Conservation (phyloP, 371 early-diverging fungal genomes). For the Umbelopsis sp. region DNA sequence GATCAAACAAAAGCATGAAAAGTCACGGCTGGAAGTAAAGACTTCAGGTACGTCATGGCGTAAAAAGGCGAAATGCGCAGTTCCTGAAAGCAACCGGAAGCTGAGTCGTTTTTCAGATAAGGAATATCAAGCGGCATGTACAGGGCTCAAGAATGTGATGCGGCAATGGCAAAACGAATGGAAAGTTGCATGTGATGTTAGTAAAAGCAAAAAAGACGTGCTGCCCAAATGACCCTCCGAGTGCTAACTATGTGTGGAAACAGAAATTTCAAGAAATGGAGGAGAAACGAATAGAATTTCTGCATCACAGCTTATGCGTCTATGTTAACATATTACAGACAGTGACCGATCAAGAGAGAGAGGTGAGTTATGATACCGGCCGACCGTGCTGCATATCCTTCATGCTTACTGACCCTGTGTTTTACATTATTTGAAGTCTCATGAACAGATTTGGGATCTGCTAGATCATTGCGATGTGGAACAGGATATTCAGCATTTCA, state of each 20-base stretch:
- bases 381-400: too few relatives aligned
- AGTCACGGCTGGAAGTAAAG: conserved; percentile 40
- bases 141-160: conserved; percentile 63
- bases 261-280: conserved; percentile 85
- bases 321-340: conserved; percentile 86
- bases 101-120: conserved; percentile 44
- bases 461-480: conserved; percentile 75
- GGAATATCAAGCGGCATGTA: conserved; percentile 71
- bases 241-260: neutral
- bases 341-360: conserved; percentile 87
- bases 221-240: too few relatives aligned
- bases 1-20: conserved; percentile 37
- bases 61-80: neutral
- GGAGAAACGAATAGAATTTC: conserved; percentile 86
- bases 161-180: conserved; percentile 73
- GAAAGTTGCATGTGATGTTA: conserved; percentile 70
- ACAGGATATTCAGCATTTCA: conserved; percentile 72
- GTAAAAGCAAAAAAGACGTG: conserved; percentile 17
- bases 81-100: too few relatives aligned
- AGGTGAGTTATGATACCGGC: conserved; percentile 46
- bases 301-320: conserved; percentile 81
- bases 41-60: conserved; percentile 31
- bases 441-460: conserved; percentile 72
- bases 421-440: conserved; percentile 48
- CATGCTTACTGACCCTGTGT: too few relatives aligned